phyloP scores from a whole-genome alignment of 1,284 basidiomycete species.

The Ceratobasidium theobromae region DNA sequence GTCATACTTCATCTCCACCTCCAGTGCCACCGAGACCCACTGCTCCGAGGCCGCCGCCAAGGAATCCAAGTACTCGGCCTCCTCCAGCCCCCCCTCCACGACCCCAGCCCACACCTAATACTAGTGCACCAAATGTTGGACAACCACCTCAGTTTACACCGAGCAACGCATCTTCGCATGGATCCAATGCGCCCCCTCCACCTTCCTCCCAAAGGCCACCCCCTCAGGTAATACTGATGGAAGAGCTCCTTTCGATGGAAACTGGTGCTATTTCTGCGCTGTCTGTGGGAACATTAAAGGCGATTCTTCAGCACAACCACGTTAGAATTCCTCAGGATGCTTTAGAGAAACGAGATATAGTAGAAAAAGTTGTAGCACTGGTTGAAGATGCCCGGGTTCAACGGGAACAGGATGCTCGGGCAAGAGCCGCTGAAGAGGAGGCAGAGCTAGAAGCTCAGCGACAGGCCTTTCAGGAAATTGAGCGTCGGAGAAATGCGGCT shows the following conservation, averaged over 20 bases:
- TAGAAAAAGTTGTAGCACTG: slow-evolving; percentile 3
- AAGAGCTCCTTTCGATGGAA: slow-evolving; percentile 3
- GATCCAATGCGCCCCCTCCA: neutral
- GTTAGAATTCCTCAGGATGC: slow-evolving; percentile 19
- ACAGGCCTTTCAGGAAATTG: slow-evolving; percentile 5
- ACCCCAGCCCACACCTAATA: neutral
- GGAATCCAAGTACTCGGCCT: neutral
- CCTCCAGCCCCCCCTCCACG: neutral
- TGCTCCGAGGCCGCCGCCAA: neutral
- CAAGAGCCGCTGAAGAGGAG: slow-evolving; percentile 1
- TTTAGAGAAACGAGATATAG: slow-evolving; percentile 13
- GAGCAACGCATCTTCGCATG: neutral
- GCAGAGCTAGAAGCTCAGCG: slow-evolving; percentile 5
- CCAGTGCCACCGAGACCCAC: neutral
- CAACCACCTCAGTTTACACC: neutral
- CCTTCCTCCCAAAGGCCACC: neutral
- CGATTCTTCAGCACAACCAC: slow-evolving; percentile 16
- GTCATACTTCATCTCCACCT: neutral
- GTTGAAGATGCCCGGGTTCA: neutral
- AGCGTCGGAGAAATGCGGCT: neutral
- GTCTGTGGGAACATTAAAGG: slow-evolving; percentile 7
- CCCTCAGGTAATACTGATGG: slow-evolving; percentile 3
- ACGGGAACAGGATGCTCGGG: slow-evolving; percentile 1
- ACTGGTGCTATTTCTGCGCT: neutral
- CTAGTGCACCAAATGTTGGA: neutral